phyloP scores from a whole-genome alignment of 331 rosid genomes.

The Malus hybrid region DNA sequence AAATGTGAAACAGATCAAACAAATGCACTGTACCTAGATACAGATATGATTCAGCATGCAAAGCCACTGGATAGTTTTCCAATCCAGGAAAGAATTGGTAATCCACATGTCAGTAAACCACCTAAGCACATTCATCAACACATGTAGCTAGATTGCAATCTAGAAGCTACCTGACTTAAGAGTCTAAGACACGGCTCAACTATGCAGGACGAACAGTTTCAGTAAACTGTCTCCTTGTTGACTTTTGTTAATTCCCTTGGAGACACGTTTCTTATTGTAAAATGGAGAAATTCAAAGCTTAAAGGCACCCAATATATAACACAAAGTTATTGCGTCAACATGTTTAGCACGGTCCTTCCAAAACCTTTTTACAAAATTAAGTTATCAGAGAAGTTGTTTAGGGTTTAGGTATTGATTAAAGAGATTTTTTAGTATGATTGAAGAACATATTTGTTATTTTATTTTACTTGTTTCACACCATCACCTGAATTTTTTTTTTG shows the following conservation, averaged over 20 bases:
- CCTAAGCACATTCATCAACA: neutral
- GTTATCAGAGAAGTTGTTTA: neutral
- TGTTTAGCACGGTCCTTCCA: neutral
- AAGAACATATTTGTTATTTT: neutral
- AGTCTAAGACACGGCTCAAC: neutral
- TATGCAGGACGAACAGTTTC: neutral
- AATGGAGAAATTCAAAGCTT: neutral
- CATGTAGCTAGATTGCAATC: neutral
- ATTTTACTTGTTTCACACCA: neutral
- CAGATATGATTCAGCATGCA: neutral
- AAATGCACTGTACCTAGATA: neutral
- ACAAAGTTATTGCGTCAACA: neutral
- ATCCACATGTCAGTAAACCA: neutral
- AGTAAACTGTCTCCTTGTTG: neutral
- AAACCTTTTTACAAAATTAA: neutral
- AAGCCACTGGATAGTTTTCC: neutral
- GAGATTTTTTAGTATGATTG: neutral
- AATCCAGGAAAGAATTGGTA: neutral
- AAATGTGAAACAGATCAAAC: neutral
- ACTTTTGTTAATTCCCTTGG: neutral
- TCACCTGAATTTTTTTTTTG: neutral
- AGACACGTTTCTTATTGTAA: neutral
- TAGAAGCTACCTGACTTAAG: neutral
- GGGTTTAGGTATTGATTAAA: neutral
- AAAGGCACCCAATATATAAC: neutral